A percentile compares a stretch with the other conserved stretches of the same genome.
Evolutionary conservation across 768 basidiomycete species (phyloP).

Genomic region (Trametes maxima): DNA sequence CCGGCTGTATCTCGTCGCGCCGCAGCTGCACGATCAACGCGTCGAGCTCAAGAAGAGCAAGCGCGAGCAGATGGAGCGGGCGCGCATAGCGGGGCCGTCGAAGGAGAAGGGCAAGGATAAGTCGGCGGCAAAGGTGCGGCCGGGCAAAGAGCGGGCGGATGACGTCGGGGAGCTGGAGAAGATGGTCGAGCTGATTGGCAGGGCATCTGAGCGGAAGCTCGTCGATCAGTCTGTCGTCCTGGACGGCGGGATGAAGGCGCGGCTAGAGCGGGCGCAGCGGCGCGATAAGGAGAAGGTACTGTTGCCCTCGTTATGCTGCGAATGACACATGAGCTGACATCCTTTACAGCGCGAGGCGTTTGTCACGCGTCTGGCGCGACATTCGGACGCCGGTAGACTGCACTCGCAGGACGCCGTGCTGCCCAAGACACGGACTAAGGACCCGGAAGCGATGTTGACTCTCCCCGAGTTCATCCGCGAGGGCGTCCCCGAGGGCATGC

Average conservation of each 20-base stretch:
- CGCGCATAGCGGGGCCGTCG: conserved; percentile 47
- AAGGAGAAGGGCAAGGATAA: conserved; percentile 37
- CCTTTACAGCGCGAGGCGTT: conserved; percentile 65
- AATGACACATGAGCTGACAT: background rate
- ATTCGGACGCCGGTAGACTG: conserved; percentile 73
- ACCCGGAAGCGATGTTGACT: conserved; percentile 47
- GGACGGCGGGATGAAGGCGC: conserved; percentile 58
- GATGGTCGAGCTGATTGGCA: conserved; percentile 71
- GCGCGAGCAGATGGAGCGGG: conserved; percentile 72
- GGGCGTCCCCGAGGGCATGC: conserved; percentile 29
- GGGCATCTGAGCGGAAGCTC: conserved; percentile 68
- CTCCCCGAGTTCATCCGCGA: conserved; percentile 48
- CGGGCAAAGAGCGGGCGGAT: conserved; percentile 51
- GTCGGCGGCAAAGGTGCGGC: conserved; percentile 20
- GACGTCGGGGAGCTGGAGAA: conserved; percentile 61
- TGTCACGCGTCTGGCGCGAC: conserved; percentile 70
- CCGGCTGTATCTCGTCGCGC: conserved; percentile 80
- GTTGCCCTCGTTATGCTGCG: background rate
- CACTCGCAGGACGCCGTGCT: conserved; percentile 75
- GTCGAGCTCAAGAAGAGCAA: conserved; percentile 83
- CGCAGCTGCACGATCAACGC: conserved; percentile 89
- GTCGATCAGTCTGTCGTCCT: conserved; percentile 71
- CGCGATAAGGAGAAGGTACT: conserved; percentile 67
- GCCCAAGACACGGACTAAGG: conserved; percentile 20
- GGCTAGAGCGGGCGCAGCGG: conserved; percentile 55